Base-by-base conservation (phyloP, 805 yeast genomes). In the Candida andamanensis region DNA sequence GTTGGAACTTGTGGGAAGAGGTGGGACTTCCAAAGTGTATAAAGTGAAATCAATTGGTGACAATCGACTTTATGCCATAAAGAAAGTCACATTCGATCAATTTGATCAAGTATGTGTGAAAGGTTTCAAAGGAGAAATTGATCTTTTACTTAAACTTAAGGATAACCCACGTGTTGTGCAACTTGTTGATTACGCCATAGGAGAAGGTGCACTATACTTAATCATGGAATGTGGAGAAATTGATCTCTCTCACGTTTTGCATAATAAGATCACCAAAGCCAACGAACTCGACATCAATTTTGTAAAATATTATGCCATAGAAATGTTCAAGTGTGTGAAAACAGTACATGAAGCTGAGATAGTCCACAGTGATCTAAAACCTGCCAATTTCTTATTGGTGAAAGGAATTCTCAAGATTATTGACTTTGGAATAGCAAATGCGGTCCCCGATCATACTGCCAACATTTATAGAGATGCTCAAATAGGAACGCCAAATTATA, bases 181-280 rank as follows among this genome's bases (percentile, higher is more conserved):
- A 46, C 63, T 90, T 26, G 59, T 82, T 21, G 95, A 86, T 48
- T 75, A 81, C 54, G 77, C 80, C n/a, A 64, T 86, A 42, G 67
- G 69, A 3, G 76, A 72, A 17, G 78, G 82, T 0, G 69, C 78
- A 2, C 65, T 90, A 21, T 69, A 72, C 47, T 60, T 90, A 40
- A 83, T 87, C 3, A 85, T 90, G 95, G 97, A 92, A 56, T 85
- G 95, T 51, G 97, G 97, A 14, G 95, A 90, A 40, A 74, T 84
- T 32, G 97, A 90, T 54, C 58, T 90, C 17, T 90, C 95, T 0
- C 85, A 77, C 45, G 89, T 89, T 6, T 65, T 90, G 29, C 72
- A 76, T 25, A 72, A 69, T 30, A 64, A 85, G 32, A 46, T 67
- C 4, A 62, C 61, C 17, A 18, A 18, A 10, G 48, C 45, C n/a